Evolutionary conservation across 345 rosid genomes (phyloP).

Genomic region (Clarkia xantiana): DNA sequence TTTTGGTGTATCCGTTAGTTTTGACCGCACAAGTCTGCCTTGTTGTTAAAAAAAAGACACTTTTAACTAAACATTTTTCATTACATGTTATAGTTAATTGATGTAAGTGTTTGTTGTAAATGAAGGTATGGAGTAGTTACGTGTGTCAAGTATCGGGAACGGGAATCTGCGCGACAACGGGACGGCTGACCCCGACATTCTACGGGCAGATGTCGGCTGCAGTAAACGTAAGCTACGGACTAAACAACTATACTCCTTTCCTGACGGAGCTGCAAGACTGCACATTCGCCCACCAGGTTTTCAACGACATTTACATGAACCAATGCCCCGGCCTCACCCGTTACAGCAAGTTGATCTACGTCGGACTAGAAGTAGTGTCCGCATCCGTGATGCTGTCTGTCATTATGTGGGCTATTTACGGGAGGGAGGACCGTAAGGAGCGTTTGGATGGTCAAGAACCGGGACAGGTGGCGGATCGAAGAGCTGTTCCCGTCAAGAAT

Average conservation of each 20-base stretch:
- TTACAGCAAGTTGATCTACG: conserved; percentile 49
- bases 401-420: conserved; percentile 58
- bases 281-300: conserved; percentile 64
- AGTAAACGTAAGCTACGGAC: conserved; percentile 39
- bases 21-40: too few relatives aligned
- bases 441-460: conserved; percentile 21
- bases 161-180: conserved; percentile 54
- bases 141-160: conserved; percentile 61
- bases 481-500: conserved; percentile 9
- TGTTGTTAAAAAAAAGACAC: too few relatives aligned
- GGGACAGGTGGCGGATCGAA: conserved; percentile 2
- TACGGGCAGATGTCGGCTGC: conserved; percentile 57
- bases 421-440: conserved; percentile 53
- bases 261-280: conserved; percentile 60
- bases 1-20: too few relatives aligned
- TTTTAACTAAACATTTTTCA: too few relatives aligned
- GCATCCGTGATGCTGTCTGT: conserved; percentile 85
- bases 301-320: conserved; percentile 36
- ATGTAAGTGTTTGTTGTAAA: background rate
- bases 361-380: conserved; percentile 58
- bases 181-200: conserved; percentile 61
- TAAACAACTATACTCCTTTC: conserved; percentile 51
- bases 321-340: conserved; percentile 54
- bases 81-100: too few relatives aligned
- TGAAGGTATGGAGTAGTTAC: conserved; percentile 56